These are phyloP conservation scores for Elongisporangium undulatum DNA, from an alignment of 352 stramenopile species.

Conservation along the genomic window DNA sequence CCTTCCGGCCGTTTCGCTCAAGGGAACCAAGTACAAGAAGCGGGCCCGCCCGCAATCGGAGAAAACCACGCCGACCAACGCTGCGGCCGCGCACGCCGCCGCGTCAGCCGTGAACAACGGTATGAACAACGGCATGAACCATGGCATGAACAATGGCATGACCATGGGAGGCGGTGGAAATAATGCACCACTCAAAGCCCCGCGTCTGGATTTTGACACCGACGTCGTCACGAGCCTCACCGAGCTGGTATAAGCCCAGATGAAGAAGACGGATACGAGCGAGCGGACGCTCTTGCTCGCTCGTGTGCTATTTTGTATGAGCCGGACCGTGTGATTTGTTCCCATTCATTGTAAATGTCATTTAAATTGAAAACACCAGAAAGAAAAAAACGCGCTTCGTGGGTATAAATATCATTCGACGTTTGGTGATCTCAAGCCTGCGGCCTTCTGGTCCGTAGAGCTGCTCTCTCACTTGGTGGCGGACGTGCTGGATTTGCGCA, in stretches of 20 bases:
- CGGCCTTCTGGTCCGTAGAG: neutral
- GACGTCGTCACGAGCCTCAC: slow-evolving; percentile 55
- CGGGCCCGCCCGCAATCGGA: slow-evolving; percentile 23
- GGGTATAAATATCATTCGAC: neutral
- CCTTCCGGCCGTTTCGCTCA: slow-evolving; percentile 38
- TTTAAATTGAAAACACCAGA: neutral
- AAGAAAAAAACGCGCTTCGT: neutral
- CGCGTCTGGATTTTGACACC: slow-evolving; percentile 54
- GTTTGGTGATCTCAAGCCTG: neutral
- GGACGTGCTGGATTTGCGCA: slow-evolving; percentile 44
- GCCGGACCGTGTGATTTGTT: too few relatives aligned
- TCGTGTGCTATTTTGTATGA: neutral
- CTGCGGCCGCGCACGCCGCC: neutral
- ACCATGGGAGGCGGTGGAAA: neutral
- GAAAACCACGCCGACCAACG: slow-evolving; percentile 3
- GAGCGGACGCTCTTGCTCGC: too few relatives aligned
- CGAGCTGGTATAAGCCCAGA: slow-evolving; percentile 60
- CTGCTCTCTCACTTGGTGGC: slow-evolving; percentile 22
- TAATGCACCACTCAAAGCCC: slow-evolving; percentile 24
- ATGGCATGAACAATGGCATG: neutral
- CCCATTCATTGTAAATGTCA: neutral
- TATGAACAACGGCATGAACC: neutral
- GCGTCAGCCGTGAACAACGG: neutral
- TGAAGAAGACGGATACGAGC: too few relatives aligned
- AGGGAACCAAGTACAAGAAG: slow-evolving; percentile 61